phyloP scores from a whole-genome alignment of 352 stramenopile species.

The Pythium chondricola region DNA sequence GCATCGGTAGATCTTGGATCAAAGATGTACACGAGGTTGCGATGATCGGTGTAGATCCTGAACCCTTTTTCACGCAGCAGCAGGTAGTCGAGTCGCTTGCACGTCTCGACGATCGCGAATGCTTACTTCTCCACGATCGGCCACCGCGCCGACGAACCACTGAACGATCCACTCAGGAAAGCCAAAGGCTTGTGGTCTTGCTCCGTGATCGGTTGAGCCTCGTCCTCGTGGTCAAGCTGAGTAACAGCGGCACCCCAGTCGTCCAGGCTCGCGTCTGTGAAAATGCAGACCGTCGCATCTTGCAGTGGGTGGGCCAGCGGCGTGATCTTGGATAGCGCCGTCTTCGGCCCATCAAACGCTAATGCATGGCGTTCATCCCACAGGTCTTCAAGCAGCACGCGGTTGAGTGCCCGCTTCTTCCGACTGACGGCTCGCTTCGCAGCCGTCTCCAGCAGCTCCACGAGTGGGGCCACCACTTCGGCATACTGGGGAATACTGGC shows the following conservation, averaged over 20 bases:
- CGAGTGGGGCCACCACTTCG: slow-evolving; percentile 6
- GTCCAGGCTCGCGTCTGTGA: slow-evolving; percentile 1
- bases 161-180: slow-evolving; percentile 17
- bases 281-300: slow-evolving; percentile 3
- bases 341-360: background rate
- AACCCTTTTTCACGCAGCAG: slow-evolving; percentile 15
- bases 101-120: slow-evolving; percentile 18
- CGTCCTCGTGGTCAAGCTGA: slow-evolving; percentile 6
- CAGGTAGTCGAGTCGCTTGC: slow-evolving; percentile 14
- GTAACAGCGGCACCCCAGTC: slow-evolving; percentile 15
- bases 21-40: slow-evolving; percentile 20
- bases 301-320: background rate
- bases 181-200: slow-evolving; percentile 14
- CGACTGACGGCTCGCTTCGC: background rate
- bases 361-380: background rate
- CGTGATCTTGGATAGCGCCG: background rate
- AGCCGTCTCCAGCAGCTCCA: background rate
- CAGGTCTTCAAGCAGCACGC: background rate
- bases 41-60: slow-evolving; percentile 19
- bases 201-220: background rate
- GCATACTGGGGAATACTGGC: slow-evolving; percentile 13
- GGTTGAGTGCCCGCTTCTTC: slow-evolving; percentile 1
- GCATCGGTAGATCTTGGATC: background rate
- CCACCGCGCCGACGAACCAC: slow-evolving; percentile 10
- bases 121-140: slow-evolving; percentile 21